These are phyloP conservation scores for Phytophthora melonis DNA, from an alignment of 352 stramenopile species.

Conservation along the genomic window DNA sequence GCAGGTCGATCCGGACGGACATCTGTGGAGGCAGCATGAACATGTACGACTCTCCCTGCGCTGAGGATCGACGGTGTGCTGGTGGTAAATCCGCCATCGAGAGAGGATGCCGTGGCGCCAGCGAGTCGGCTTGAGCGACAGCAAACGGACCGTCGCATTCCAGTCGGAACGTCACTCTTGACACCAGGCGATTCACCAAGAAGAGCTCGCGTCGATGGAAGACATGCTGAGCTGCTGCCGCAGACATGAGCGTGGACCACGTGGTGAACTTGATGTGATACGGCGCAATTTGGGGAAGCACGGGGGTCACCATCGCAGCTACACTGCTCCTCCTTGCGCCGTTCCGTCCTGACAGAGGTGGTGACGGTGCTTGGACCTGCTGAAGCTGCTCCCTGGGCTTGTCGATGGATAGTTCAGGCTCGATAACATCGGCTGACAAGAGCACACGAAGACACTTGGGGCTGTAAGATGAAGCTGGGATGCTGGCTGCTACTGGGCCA, in stretches of 20 bases:
- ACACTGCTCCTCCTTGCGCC: slow-evolving; percentile 6
- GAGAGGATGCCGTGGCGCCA: slow-evolving; percentile 71
- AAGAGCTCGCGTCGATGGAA: slow-evolving; percentile 66
- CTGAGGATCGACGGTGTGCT: slow-evolving; percentile 51
- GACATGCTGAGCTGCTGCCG: slow-evolving; percentile 36
- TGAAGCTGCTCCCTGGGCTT: slow-evolving; percentile 39
- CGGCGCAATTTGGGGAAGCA: background rate
- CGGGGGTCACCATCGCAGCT: background rate
- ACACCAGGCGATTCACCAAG: slow-evolving; percentile 67
- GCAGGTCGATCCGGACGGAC: slow-evolving; percentile 74
- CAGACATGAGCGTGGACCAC: slow-evolving; percentile 64
- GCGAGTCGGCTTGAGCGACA: slow-evolving; percentile 66
- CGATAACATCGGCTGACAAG: slow-evolving; percentile 67
- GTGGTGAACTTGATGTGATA: slow-evolving; percentile 82
- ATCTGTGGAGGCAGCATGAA: slow-evolving; percentile 76
- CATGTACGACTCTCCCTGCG: slow-evolving; percentile 73
- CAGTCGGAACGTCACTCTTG: slow-evolving; percentile 76
- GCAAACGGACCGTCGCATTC: slow-evolving; percentile 71
- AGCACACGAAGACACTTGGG: slow-evolving; percentile 68
- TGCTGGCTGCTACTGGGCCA: slow-evolving; percentile 2
- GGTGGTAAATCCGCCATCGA: slow-evolving; percentile 62
- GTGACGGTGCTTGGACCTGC: slow-evolving; percentile 7
- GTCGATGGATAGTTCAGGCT: slow-evolving; percentile 73
- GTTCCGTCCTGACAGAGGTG: slow-evolving; percentile 11
- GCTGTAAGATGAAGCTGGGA: slow-evolving; percentile 33